These are phyloP conservation scores for Kazachstania taianensis DNA, from an alignment of 805 yeast species.

Conservation along the genomic window DNA sequence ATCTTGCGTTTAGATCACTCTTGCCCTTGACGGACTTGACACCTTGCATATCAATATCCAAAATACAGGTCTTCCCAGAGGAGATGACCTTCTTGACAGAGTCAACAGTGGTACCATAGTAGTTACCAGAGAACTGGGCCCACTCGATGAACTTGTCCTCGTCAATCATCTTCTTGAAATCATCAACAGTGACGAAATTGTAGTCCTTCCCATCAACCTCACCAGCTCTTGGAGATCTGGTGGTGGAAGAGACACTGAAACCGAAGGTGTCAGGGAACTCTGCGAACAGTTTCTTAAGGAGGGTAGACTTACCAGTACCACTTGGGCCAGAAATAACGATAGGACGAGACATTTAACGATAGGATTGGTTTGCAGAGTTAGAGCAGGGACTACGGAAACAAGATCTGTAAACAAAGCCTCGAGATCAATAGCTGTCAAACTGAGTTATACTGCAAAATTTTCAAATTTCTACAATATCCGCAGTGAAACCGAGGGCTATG, in stretches of 20 bases:
- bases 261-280: slow-evolving; percentile 89
- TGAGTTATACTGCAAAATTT: too few species aligned
- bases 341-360: slow-evolving; percentile 46
- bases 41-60: slow-evolving; percentile 99
- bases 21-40: slow-evolving; percentile 75
- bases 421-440: too few species aligned
- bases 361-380: not conserved
- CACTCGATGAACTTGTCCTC: slow-evolving; percentile 81
- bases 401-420: too few species aligned
- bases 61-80: slow-evolving; percentile 67
- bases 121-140: slow-evolving; percentile 97
- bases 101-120: slow-evolving; percentile 86
- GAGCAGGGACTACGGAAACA: too few species aligned
- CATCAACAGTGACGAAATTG: slow-evolving; percentile 72
- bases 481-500: too few species aligned
- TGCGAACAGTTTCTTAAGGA: slow-evolving; percentile 77
- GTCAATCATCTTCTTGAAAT: slow-evolving; percentile 66
- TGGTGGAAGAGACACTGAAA: slow-evolving; percentile 81
- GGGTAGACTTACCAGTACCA: slow-evolving; percentile 90
- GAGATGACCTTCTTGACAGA: slow-evolving; percentile 57
- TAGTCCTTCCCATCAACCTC: slow-evolving; percentile 85
- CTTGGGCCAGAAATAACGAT: slow-evolving; percentile 96
- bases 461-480: too few species aligned
- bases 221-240: slow-evolving; percentile 86
- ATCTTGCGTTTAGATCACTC: slow-evolving; percentile 75